Evolutionary conservation across 495 filamentous ascomycete genomes (phyloP), one percentile per base, ranked within the genome.

Genomic region (Xylaria curta): DNA sequence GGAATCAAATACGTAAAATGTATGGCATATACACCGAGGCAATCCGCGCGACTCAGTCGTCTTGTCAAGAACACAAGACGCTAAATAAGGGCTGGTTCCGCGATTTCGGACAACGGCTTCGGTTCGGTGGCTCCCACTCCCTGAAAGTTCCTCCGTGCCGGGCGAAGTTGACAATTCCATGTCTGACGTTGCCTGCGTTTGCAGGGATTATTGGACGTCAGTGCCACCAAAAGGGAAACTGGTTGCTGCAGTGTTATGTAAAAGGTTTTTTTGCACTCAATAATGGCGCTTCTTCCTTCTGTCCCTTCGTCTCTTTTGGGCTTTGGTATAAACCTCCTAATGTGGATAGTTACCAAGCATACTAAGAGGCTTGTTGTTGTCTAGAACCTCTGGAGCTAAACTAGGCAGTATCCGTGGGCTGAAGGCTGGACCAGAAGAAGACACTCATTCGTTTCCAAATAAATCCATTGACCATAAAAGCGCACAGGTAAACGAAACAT

Each of bases 1-100:
- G 53, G 8, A 60, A 46, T 60, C 17, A 33, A 60, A 47, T 59
- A 68, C 66, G 66, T 68, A 68, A 68, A 68, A 59, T 21, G 53
- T 31, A 47, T 47, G 40, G 24, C 24, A 33, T 33, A 26, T n/a
- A 47, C 53, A 58, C 66, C 51, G 53, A 46, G 28, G 51, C 24
- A 46, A 68, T 68, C 53, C 51, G 66, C 66, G 51, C 66, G 49
- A 24, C 40, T 46, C 66, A 38, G 38, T 54, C 66, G 53, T 46
- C 31, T 44, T 24, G 12, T 44, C 9, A 44, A 21, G 9, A 60
- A 60, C 60, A 44, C 26, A 24, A 15, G 60, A 63, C 60, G 38
- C 60, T 63, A 63, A 28, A 24, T 13, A 44, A 12, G 60, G 60
- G 60, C 60, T 63, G 26, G 38, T 63, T 63, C 36, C 60, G 38